Evolutionary conservation across 2,329 filamentous ascomycete genomes (phyloP).

Genomic region (Colletotrichum orchidophilum): DNA sequence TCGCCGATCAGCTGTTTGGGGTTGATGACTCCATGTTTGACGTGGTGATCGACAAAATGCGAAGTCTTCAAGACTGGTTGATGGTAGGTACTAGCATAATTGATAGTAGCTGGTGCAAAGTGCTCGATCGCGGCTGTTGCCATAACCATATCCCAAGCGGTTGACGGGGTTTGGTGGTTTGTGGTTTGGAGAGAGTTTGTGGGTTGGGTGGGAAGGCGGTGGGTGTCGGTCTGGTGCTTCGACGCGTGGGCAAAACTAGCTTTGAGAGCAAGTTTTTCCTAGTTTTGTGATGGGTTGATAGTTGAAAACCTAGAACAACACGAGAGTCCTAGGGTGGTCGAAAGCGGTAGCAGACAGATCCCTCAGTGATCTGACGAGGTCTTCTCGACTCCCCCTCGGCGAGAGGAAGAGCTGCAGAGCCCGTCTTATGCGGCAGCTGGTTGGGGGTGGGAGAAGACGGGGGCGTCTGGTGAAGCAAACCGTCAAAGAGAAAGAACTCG

Average conservation of each 20-base stretch:
- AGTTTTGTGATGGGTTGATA: conserved; percentile 17
- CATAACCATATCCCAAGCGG: conserved; percentile 70
- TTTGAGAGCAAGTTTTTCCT: conserved; percentile 16
- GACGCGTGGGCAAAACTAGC: conserved; percentile 30
- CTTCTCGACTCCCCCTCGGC: conserved; percentile 99
- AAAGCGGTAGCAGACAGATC: conserved; percentile 92
- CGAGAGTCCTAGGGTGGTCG: conserved; percentile 87
- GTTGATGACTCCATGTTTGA: conserved; percentile 50
- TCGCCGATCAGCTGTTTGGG: conserved; percentile 87
- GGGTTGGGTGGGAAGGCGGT: no score
- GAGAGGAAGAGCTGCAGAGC: conserved; percentile 99
- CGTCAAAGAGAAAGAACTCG: conserved; percentile 61
- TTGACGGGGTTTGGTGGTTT: conserved; percentile 36
- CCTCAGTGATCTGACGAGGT: conserved; percentile 91
- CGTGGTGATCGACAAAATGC: conserved; percentile 49
- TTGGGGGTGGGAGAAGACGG: conserved; percentile 68
- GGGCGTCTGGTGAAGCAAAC: conserved; percentile 54
- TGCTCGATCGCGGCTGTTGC: conserved; percentile 68
- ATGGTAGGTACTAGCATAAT: conserved; percentile 52
- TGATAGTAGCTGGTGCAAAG: conserved; percentile 57
- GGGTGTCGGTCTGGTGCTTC: conserved; percentile 20
- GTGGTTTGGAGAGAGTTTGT: conserved; percentile 34
- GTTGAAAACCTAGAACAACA: conserved; percentile 39
- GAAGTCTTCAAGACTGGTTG: conserved; percentile 59
- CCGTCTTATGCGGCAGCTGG: conserved; percentile 99